Evolutionary conservation across 2,329 filamentous ascomycete genomes (phyloP).

Genomic region (Sporothrix globosa): DNA sequence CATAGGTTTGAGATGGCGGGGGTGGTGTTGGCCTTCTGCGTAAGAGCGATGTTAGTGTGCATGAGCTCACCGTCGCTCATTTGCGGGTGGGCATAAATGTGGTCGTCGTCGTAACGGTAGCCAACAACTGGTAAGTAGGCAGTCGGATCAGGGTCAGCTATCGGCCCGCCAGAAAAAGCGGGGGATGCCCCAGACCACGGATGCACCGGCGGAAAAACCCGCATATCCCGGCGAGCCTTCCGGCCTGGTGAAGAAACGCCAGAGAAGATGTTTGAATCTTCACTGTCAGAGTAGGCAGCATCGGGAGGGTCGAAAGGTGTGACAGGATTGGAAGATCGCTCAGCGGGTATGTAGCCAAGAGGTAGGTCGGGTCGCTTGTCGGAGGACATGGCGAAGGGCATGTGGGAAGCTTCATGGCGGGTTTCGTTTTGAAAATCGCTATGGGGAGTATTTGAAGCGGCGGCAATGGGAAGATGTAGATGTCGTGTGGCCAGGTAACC

Average conservation of each 20-base stretch:
- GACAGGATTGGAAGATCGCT: not conserved
- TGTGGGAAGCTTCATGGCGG: not conserved
- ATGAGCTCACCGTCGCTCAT: too few relatives aligned
- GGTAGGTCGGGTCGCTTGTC: not conserved
- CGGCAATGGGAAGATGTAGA: not conserved
- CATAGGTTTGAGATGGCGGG: not conserved
- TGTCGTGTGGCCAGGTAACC: too few relatives aligned
- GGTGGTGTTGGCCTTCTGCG: not conserved
- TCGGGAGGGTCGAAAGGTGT: too few relatives aligned
- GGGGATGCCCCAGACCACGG: not conserved
- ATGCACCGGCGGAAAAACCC: not conserved
- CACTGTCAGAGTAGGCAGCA: not conserved
- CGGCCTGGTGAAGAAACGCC: constrained; percentile 14
- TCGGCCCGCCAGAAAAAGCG: not conserved
- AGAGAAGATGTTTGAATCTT: constrained; percentile 1
- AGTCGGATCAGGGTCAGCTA: too few relatives aligned
- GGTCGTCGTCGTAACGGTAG: not conserved
- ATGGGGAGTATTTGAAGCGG: not conserved
- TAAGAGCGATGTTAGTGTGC: not conserved
- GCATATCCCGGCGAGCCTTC: not conserved
- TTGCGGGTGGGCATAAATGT: not conserved
- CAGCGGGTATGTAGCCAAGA: not conserved
- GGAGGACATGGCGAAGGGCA: not conserved
- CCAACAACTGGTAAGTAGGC: too few relatives aligned
- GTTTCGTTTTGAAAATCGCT: not conserved